These are phyloP conservation scores for Pseudogymnoascus sp. DNA, from an alignment of 2,329 filamentous ascomycete species.

Conservation along the genomic window DNA sequence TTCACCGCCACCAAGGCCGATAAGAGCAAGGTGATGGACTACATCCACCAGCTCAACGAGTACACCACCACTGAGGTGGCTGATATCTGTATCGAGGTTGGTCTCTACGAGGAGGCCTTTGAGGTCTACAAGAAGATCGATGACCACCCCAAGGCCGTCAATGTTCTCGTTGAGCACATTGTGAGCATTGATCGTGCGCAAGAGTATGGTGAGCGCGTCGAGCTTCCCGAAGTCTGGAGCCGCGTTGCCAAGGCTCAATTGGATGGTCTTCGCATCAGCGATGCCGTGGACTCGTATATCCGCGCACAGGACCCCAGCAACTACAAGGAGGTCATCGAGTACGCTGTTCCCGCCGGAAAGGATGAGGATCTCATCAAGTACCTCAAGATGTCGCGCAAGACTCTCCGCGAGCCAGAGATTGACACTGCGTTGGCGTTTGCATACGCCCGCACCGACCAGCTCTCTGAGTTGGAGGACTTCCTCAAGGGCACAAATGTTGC, in stretches of 20 bases:
- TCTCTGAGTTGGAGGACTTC: constrained; percentile 93
- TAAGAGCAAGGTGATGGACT: constrained; percentile 89
- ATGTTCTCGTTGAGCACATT: constrained; percentile 90
- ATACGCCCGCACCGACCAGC: constrained; percentile 84
- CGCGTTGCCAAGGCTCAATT: constrained; percentile 96
- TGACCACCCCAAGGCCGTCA: constrained; percentile 77
- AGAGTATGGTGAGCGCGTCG: constrained; percentile 89
- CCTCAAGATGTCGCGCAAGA: constrained; percentile 95
- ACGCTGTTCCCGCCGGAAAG: constrained; percentile 89
- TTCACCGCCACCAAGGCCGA: constrained; percentile 96
- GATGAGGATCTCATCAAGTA: constrained; percentile 96
- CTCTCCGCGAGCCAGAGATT: constrained; percentile 82
- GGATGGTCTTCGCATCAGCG: constrained; percentile 84
- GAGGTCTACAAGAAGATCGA: constrained; percentile 98
- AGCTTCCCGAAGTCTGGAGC: constrained; percentile 94
- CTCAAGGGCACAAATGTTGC: constrained; percentile 87
- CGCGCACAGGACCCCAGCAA: constrained; percentile 89
- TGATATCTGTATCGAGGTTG: constrained; percentile 85
- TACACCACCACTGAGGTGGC: constrained; percentile 93
- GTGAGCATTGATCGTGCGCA: constrained; percentile 97
- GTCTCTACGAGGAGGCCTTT: constrained; percentile 92
- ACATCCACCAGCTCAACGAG: constrained; percentile 82
- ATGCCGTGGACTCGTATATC: constrained; percentile 95
- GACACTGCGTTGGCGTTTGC: constrained; percentile 92
- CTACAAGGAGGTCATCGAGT: constrained; percentile 93